Base-by-base conservation (phyloP, 352 stramenopile genomes). In the Phytopythium oedochilum region DNA sequence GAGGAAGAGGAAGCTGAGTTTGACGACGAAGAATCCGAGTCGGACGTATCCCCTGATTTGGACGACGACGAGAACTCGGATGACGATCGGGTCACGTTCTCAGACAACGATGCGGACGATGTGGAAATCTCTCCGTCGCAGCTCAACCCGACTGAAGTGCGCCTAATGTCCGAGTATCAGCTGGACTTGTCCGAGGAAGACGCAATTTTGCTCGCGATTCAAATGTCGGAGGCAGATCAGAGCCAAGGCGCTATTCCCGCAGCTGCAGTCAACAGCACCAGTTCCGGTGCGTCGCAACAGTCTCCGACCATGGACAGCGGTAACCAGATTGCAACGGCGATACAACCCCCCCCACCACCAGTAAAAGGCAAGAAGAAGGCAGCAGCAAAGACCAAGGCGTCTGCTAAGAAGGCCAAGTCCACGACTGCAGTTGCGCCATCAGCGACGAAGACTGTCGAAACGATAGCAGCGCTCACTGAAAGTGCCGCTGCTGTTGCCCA, bases 181-280 rank as follows among this genome's bases (percentile, higher is more conserved):
- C 54, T 86, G 49, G 79, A 83, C 26, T 70, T 92, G 61, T 81
- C 77, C 2, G 82, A 92, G 42, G 82, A 89, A 59, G 82, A 92
- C 38, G 82, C 82, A 5, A 58, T 86, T 18, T 51, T 79, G 18
- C 53, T 89, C 64, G 82, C 77, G 8, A 73, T 92, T 43, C 73
- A 81, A 32, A 80, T 88, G 62, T 92, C 79, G 0, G 55, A 74
- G 47, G 49, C 57, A 7, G 63, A 75, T 7, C 45, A 56, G 40
- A 23, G 20, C 28, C 20, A 61, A n/a, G 22, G 15, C 57, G 28
- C 26, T 40, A 14, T 58, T 45, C 14, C 20, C 36, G 5, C 35
- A 22, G 29, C 50, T 29, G 38, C n/a, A n/a, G n/a, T 22, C n/a
- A 49, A 15, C 28, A 52, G 2, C 29, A 10, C 10, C n/a, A 6